A percentile compares a stretch with the other conserved stretches of the same genome.
Conservation (phyloP, 352 stramenopile species). For the Blastocystis sp. region DNA sequence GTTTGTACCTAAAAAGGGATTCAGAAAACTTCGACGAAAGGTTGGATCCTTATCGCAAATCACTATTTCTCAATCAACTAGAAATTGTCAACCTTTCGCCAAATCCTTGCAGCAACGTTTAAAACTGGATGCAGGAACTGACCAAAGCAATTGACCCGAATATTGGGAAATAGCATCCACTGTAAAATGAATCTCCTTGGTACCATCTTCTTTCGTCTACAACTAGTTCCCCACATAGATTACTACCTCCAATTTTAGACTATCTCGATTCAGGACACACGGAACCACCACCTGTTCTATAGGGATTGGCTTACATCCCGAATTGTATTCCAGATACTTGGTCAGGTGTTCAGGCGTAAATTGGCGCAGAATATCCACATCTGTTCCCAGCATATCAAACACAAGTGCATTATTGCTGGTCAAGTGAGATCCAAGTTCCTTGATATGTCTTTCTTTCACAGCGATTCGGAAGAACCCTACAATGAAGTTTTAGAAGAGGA, state of each 20-base stretch:
- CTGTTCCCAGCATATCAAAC: conserved; percentile 42
- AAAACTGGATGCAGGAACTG: conserved; percentile 18
- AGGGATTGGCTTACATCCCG: conserved; percentile 8
- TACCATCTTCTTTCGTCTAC: neutral
- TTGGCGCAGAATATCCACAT: conserved; percentile 51
- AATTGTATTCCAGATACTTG: conserved; percentile 64
- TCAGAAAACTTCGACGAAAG: conserved; percentile 24
- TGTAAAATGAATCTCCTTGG: neutral
- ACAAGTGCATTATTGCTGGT: conserved; percentile 57
- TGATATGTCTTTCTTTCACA: conserved; percentile 51
- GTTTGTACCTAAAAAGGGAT: neutral
- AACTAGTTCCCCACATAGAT: neutral
- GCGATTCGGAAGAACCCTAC: conserved; percentile 63
- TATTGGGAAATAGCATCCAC: neutral
- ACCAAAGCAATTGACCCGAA: conserved; percentile 42
- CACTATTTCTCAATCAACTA: neutral
- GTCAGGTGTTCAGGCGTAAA: conserved; percentile 57
- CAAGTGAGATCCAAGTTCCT: conserved; percentile 21
- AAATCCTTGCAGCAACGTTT: conserved; percentile 51
- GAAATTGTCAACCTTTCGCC: neutral
- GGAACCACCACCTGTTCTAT: conserved; percentile 31
- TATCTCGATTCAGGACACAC: conserved; percentile 34
- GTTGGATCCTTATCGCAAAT: conserved; percentile 62
- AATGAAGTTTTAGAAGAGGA: neutral
- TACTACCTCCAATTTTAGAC: neutral